These are phyloP conservation scores for Bidens hawaiensis DNA, from an alignment of 140 eudicot species.

Conservation along the genomic window DNA sequence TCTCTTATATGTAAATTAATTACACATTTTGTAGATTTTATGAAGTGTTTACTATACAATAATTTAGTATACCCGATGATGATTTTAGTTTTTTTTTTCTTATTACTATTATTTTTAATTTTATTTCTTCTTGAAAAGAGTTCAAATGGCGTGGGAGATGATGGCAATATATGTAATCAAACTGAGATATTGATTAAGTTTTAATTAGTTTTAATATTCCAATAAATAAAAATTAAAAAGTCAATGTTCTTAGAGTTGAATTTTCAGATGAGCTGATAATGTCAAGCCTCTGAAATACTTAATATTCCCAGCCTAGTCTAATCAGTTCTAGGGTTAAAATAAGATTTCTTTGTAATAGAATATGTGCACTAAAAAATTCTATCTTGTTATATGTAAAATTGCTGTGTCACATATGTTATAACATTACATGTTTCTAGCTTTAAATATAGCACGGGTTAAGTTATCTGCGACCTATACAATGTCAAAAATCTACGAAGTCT, in stretches of 20 bases:
- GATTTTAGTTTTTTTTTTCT: neutral
- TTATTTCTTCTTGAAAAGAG: neutral
- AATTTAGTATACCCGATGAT: conserved; percentile 10
- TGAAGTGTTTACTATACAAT: neutral
- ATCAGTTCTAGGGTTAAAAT: neutral
- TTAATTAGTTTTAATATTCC: neutral
- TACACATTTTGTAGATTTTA: conserved; percentile 1
- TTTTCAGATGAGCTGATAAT: neutral
- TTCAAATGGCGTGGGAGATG: conserved; percentile 25
- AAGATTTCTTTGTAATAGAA: neutral
- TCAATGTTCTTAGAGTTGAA: conserved; percentile 22
- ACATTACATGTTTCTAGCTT: no score
- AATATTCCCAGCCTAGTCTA: neutral
- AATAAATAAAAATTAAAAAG: neutral
- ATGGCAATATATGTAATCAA: conserved; percentile 11
- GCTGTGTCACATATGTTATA: no score
- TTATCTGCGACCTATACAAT: no score
- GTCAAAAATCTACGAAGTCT: no score
- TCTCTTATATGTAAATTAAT: conserved; percentile 13
- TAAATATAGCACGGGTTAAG: no score
- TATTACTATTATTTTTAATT: no score
- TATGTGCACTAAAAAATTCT: no score
- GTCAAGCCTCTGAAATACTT: neutral
- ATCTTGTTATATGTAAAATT: no score
- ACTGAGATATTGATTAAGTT: neutral